phyloP scores from a whole-genome alignment of 176 grass and related monocot genomes.

The Triticum urartu region DNA sequence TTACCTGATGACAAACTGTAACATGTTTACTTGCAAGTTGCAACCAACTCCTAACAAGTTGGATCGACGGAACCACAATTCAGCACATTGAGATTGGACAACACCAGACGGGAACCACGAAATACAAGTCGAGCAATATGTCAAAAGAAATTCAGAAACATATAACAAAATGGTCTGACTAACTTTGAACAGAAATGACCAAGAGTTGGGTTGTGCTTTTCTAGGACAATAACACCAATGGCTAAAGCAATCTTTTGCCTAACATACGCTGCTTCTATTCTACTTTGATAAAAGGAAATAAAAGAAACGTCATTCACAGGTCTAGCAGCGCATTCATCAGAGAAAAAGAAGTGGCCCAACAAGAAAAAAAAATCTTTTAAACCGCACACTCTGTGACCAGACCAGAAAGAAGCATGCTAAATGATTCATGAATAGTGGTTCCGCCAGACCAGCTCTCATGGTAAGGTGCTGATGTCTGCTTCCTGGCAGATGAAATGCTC shows the following conservation, averaged over 20 bases:
- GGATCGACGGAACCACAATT: background rate
- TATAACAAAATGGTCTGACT: background rate
- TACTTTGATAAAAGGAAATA: constrained; percentile 8
- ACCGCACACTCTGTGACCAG: background rate
- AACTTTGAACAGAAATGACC: constrained; percentile 8
- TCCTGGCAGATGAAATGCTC: background rate
- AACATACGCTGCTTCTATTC: constrained; percentile 13
- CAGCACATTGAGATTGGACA: background rate
- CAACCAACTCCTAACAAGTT: background rate
- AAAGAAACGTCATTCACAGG: constrained; percentile 21
- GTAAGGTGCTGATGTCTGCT: background rate
- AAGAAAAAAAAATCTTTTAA: background rate
- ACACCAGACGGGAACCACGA: background rate
- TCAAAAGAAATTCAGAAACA: background rate
- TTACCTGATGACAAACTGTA: background rate
- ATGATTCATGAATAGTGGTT: constrained; percentile 8
- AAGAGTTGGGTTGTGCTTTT: constrained; percentile 27
- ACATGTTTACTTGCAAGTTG: background rate
- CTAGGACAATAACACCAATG: constrained; percentile 2
- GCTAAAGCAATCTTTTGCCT: background rate
- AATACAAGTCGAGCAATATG: background rate
- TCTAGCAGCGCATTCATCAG: constrained; percentile 5
- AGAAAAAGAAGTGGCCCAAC: background rate
- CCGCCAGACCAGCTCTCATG: constrained; percentile 14
- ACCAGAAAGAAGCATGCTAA: constrained; percentile 4